Evolutionary conservation across 805 yeast genomes (phyloP).

Genomic region (Barnettozyma californica): DNA sequence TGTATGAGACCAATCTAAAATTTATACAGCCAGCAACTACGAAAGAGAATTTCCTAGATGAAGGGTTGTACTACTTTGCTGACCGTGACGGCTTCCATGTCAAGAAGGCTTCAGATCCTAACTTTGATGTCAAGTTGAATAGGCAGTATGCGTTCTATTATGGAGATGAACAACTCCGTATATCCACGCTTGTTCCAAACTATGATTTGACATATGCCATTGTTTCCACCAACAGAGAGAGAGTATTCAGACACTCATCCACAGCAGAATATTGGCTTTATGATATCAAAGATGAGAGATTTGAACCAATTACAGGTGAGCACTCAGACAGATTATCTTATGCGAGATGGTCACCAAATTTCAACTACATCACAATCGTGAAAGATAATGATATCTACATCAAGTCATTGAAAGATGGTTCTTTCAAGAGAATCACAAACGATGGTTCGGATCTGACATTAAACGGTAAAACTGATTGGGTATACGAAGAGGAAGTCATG

Average conservation of each 20-base stretch:
- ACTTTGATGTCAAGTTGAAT: constrained; percentile 8
- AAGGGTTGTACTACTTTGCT: constrained; percentile 19
- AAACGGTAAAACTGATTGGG: constrained; percentile 92
- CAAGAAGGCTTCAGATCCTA: constrained; percentile 13
- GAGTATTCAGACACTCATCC: constrained; percentile 53
- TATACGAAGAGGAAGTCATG: constrained; percentile 86
- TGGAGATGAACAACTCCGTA: constrained; percentile 6
- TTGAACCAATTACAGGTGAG: constrained; percentile 27
- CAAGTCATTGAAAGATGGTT: constrained; percentile 29
- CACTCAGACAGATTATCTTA: constrained; percentile 31
- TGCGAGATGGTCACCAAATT: constrained; percentile 73
- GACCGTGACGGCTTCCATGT: constrained; percentile 11
- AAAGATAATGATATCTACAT: constrained; percentile 61
- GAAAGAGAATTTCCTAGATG: constrained; percentile 11
- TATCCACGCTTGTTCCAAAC: constrained; percentile 18
- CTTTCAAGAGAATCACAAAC: constrained; percentile 41
- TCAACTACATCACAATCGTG: constrained; percentile 58
- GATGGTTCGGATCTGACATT: constrained; percentile 67
- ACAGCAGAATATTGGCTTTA: constrained; percentile 38
- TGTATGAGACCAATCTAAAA: constrained; percentile 8
- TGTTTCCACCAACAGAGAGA: constrained; percentile 44
- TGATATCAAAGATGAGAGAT: constrained; percentile 23
- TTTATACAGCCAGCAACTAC: constrained; percentile 16
- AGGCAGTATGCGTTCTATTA: constrained; percentile 8
- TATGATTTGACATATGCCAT: constrained; percentile 31